Base-by-base conservation (phyloP, 2,329 filamentous ascomycete genomes). In the Hymenoscyphus occultus region DNA sequence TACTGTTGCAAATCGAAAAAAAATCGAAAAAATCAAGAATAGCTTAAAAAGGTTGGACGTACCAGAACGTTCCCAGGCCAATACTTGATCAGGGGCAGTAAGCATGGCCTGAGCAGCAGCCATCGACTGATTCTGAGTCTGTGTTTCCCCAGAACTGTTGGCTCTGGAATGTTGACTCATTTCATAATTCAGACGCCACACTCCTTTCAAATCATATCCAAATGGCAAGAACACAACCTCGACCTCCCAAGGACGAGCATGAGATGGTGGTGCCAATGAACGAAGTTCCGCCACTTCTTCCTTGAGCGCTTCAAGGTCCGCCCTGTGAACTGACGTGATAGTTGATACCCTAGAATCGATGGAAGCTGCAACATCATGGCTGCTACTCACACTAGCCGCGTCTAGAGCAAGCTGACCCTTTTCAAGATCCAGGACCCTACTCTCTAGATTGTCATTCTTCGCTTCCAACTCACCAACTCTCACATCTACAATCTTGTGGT, bases 171-270 rank as follows among this genome's bases (percentile, higher is more conserved):
- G 64, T 67, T 78, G 71, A 67, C 77, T 75, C 60, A 60, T 63
- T 71, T 76, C 76, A 64, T 74, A 75, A 65, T 78, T 80, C 9
- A 79, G 77, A 62, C 80, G 82, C 83, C 83, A 86, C 28, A 85
- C 78, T 1, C 83, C 83, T 66, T 77, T 79, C 28, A 86, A 73
- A n/a, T 80, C 75, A 54, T 78, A 76, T 4, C 83, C 83, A 74
- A 91, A 94, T 0, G 91, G 91, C 7, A 93, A 75, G 64, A 93
- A 86, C 1, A 93, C 86, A 4, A 93, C 88, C 72, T 93, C 90
- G 1, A 94, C 79, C 69, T 90, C 85, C 89, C 90, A 93, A 0
- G 90, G 89, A 51, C 84, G 81, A 54, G 78, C 77, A 35, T 80
- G 80, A 0, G 89, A 86, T n/a, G 90, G 90, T 39, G 86, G 76